A percentile compares a stretch with the other conserved stretches of the same genome.
phyloP scores from a whole-genome alignment of 78 protist species.

The Guillardia theta region DNA sequence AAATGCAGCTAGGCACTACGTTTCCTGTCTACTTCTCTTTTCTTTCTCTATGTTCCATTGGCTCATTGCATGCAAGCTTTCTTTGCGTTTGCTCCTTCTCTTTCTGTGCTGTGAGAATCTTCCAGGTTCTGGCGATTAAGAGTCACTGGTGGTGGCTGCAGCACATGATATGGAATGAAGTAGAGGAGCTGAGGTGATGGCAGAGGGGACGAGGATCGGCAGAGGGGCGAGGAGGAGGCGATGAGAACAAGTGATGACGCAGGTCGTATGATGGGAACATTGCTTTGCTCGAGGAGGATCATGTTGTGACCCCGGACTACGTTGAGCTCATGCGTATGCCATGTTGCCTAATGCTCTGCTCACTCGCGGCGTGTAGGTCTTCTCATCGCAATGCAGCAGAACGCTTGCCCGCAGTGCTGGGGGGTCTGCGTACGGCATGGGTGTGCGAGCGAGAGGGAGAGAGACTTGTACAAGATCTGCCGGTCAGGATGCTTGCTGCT shows the following conservation, averaged over 20 bases:
- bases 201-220: no score
- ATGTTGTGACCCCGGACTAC: slow-evolving; percentile 19
- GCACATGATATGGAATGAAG: not conserved
- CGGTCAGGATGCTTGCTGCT: no score
- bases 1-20: not conserved
- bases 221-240: no score
- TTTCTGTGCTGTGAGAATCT: no score
- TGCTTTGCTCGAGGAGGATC: slow-evolving; percentile 2
- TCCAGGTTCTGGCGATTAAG: not conserved
- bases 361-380: no score
- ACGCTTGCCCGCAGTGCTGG: slow-evolving; percentile 2
- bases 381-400: not conserved
- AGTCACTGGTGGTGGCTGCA: not conserved
- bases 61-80: no score
- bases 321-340: not conserved
- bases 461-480: not conserved
- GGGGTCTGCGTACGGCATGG: not conserved
- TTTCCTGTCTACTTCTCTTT: not conserved
- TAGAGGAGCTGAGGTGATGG: not conserved
- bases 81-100: no score
- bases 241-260: no score
- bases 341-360: not conserved
- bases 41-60: not conserved
- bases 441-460: not conserved
- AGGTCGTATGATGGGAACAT: not conserved